These are phyloP conservation scores for Thuidium tamariscinum DNA, from an alignment of 225 moss, liverwort and hornwort genomes.

Conservation along the genomic window DNA sequence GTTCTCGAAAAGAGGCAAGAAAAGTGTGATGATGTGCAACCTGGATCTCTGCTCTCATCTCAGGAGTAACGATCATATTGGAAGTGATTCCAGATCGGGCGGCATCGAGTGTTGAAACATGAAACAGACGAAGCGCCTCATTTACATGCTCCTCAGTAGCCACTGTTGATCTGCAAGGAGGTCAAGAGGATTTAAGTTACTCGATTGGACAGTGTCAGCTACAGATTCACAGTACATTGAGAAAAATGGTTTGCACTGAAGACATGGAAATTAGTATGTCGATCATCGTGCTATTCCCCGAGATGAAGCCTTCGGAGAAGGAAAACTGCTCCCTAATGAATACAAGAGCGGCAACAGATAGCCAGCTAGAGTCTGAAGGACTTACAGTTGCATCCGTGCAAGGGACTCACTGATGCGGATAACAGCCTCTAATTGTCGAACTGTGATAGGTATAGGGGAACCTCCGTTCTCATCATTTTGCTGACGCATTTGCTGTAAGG, in stretches of 20 bases:
- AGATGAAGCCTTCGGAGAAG: not conserved
- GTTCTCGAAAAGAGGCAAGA: not conserved
- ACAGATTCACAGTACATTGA: not conserved
- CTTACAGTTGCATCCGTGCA: conserved; percentile 89
- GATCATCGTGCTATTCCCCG: not conserved
- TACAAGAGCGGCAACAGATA: not conserved
- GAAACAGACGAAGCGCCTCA: conserved; percentile 84
- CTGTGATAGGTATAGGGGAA: conserved; percentile 87
- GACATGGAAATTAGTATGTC: not conserved
- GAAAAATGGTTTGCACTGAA: not conserved
- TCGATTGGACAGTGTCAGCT: not conserved
- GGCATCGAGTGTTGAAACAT: conserved; percentile 84
- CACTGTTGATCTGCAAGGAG: conserved; percentile 55
- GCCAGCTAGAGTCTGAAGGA: not conserved
- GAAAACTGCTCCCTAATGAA: not conserved
- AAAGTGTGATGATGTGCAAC: conserved; percentile 5
- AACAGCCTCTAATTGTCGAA: conserved; percentile 91
- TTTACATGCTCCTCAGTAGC: conserved; percentile 88
- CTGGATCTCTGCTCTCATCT: conserved; percentile 91
- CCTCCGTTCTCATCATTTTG: conserved; percentile 71
- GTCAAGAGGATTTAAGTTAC: not conserved
- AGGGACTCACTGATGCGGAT: conserved; percentile 88
- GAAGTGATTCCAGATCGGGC: conserved; percentile 77
- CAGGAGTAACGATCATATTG: conserved; percentile 66
- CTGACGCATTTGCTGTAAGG: conserved; percentile 60